Evolutionary conservation across 768 basidiomycete genomes (phyloP).

Genomic region (Russula ochroleuca): DNA sequence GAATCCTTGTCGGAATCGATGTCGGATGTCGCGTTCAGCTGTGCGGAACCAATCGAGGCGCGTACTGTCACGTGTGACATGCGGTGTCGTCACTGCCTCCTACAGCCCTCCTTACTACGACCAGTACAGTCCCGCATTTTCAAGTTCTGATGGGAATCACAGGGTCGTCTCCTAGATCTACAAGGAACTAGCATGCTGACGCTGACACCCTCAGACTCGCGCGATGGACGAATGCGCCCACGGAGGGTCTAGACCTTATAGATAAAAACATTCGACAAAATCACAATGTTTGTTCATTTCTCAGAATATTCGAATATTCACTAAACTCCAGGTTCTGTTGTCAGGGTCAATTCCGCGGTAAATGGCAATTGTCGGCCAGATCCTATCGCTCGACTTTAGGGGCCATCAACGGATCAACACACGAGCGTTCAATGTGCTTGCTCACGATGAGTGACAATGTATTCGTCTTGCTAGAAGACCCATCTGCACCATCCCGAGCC

Average conservation of each 20-base stretch:
- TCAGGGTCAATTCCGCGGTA: slow-evolving; percentile 57
- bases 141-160: slow-evolving; percentile 27
- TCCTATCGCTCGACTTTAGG: slow-evolving; percentile 72
- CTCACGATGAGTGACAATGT: slow-evolving; percentile 78
- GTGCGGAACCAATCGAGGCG: not conserved
- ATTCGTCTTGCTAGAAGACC: slow-evolving; percentile 76
- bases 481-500: slow-evolving; percentile 59
- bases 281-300: slow-evolving; percentile 50
- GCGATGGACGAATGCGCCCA: slow-evolving; percentile 80
- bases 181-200: not conserved
- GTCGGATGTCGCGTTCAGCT: not conserved
- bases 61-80: slow-evolving; percentile 6
- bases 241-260: slow-evolving; percentile 63
- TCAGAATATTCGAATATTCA: slow-evolving; percentile 18
- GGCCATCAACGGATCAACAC: slow-evolving; percentile 46
- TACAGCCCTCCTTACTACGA: not conserved
- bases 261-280: slow-evolving; percentile 64
- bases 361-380: slow-evolving; percentile 65
- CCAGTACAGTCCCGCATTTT: not conserved
- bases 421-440: slow-evolving; percentile 69
- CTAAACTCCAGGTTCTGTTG: slow-evolving; percentile 27
- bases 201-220: slow-evolving; percentile 49
- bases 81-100: not conserved
- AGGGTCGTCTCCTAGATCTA: slow-evolving; percentile 15
- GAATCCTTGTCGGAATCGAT: not conserved